Percentiles rank a stretch among this genome's conserved stretches.
Conservation (phyloP, 768 basidiomycete species). For the Termitomyces sp. region DNA sequence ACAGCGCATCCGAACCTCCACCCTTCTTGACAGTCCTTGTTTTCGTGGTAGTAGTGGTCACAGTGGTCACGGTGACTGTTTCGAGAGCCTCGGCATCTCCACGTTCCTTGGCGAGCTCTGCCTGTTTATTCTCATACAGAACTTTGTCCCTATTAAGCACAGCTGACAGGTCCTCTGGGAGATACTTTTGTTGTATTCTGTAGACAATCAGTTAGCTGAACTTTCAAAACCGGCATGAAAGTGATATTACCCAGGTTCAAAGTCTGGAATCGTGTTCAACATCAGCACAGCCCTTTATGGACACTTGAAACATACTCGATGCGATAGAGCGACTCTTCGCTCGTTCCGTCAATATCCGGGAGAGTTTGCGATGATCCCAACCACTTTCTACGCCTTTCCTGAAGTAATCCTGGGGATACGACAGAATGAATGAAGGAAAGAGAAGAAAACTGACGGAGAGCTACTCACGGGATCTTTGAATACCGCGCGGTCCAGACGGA, state of each 20-base stretch:
- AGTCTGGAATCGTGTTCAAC: slow-evolving; percentile 18
- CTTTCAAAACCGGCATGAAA: background rate
- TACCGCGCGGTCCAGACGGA: slow-evolving; percentile 25
- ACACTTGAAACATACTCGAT: slow-evolving; percentile 29
- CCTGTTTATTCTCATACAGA: slow-evolving; percentile 25
- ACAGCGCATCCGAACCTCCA: background rate
- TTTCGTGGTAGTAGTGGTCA: slow-evolving; percentile 16
- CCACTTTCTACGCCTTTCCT: slow-evolving; percentile 23
- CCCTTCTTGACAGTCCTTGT: slow-evolving; percentile 14
- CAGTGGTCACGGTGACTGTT: slow-evolving; percentile 16
- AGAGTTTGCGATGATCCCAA: slow-evolving; percentile 33
- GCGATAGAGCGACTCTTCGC: slow-evolving; percentile 43
- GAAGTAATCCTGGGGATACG: slow-evolving; percentile 15
- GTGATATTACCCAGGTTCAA: slow-evolving; percentile 25
- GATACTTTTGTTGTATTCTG: slow-evolving; percentile 22
- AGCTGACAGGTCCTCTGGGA: slow-evolving; percentile 28
- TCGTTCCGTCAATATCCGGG: slow-evolving; percentile 35
- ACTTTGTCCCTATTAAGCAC: slow-evolving; percentile 31
- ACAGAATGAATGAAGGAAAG: background rate
- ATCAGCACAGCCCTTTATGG: background rate
- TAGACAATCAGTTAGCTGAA: background rate
- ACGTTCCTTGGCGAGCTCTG: slow-evolving; percentile 20
- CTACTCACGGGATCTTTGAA: slow-evolving; percentile 17
- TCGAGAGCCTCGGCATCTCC: slow-evolving; percentile 16
- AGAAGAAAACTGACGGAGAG: background rate